Evolutionary conservation across 805 yeast species (phyloP).

Genomic region (Tetrapisispora phaffii): DNA sequence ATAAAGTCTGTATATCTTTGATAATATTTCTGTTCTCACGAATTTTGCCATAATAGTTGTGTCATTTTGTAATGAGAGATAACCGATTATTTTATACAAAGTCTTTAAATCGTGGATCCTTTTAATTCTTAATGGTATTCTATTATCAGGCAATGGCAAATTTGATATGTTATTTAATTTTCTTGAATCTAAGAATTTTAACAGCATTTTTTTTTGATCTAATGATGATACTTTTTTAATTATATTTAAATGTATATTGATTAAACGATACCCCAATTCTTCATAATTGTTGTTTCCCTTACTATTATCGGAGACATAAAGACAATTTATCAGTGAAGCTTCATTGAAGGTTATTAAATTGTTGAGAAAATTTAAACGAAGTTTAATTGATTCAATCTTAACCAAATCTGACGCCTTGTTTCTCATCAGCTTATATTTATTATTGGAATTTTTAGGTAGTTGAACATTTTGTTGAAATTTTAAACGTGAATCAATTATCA

Average conservation of each 20-base stretch:
- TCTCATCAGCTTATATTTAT: background rate
- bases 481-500: background rate
- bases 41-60: background rate
- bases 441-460: background rate
- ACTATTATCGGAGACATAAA: background rate
- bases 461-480: background rate
- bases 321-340: background rate
- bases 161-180: conserved; percentile 4
- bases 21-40: background rate
- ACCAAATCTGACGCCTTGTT: background rate
- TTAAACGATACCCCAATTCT: background rate
- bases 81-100: conserved; percentile 1
- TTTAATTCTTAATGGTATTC: conserved; percentile 3
- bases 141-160: conserved; percentile 2
- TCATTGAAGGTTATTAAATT: background rate
- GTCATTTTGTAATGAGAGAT: background rate
- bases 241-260: background rate
- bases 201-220: background rate
- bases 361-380: background rate
- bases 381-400: background rate
- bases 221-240: background rate
- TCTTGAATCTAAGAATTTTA: background rate
- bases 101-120: background rate
- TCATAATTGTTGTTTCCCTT: background rate
- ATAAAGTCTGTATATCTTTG: background rate